Percentiles rank a stretch among this genome's conserved stretches.
phyloP scores from a whole-genome alignment of 352 stramenopile species.

The Plasmopara muralis region DNA sequence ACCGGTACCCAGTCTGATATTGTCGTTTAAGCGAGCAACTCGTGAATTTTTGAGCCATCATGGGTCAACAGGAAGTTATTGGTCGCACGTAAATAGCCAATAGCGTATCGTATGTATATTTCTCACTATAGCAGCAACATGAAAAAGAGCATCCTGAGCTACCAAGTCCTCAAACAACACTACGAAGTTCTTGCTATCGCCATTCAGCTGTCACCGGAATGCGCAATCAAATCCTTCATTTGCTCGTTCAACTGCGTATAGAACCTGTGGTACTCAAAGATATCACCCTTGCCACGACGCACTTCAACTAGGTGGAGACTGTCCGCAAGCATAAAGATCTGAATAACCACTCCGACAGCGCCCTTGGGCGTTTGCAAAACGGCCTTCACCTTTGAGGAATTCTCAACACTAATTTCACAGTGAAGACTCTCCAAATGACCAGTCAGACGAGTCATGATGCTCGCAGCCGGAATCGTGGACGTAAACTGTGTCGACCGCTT shows the following conservation, averaged over 20 bases:
- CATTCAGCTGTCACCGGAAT: constrained; percentile 19
- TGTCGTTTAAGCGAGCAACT: constrained; percentile 29
- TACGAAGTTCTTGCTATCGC: constrained; percentile 20
- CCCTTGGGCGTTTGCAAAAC: constrained; percentile 81
- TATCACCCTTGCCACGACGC: constrained; percentile 85
- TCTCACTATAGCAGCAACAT: constrained; percentile 24
- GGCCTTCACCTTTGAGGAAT: constrained; percentile 76
- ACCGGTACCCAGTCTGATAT: constrained; percentile 19
- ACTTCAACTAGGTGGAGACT: constrained; percentile 84
- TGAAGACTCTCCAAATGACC: constrained; percentile 68
- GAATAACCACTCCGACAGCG: constrained; percentile 85
- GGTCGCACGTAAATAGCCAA: constrained; percentile 1
- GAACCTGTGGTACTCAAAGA: constrained; percentile 90
- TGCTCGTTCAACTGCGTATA: constrained; percentile 86
- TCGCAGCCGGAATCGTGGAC: constrained; percentile 69
- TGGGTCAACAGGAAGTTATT: not conserved
- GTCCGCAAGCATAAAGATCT: constrained; percentile 86
- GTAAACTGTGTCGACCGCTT: constrained; percentile 85
- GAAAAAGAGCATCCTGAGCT: constrained; percentile 3
- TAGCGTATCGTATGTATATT: constrained; percentile 27
- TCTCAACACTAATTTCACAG: constrained; percentile 79
- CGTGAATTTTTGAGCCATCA: not conserved
- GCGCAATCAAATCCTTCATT: constrained; percentile 78
- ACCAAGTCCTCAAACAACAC: constrained; percentile 11
- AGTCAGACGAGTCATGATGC: constrained; percentile 70